These are phyloP conservation scores for Aureobasidium sp. DNA, from an alignment of 2,329 filamentous ascomycete species.

Conservation along the genomic window DNA sequence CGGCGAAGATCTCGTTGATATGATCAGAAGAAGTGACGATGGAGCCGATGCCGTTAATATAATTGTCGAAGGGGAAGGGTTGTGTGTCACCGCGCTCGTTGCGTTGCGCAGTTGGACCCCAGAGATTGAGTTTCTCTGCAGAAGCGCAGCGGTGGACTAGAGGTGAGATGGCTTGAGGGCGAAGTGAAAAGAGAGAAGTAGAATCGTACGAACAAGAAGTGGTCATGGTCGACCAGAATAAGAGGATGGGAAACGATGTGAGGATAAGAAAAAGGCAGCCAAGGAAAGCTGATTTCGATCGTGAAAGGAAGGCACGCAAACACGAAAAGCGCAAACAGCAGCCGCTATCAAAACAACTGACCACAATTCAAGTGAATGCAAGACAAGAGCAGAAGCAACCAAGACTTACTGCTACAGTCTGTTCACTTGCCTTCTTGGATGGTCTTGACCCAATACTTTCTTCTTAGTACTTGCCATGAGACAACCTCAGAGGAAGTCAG, in stretches of 20 bases:
- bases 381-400: neutral
- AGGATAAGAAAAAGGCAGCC: neutral
- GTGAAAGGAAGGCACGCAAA: neutral
- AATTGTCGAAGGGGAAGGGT: neutral
- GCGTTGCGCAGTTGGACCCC: neutral
- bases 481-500: neutral
- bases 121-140: constrained; percentile 1
- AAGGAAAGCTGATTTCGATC: neutral
- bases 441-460: neutral
- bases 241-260: neutral
- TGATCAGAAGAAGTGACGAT: neutral
- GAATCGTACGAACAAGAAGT: neutral
- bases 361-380: neutral
- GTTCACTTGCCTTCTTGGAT: neutral
- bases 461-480: neutral
- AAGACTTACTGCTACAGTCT: neutral
- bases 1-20: neutral
- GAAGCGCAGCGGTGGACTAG: neutral
- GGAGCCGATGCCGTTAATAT: neutral
- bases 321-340: neutral
- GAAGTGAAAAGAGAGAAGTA: neutral
- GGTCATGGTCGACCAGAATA: neutral
- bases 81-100: neutral
- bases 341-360: neutral
- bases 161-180: neutral